Conservation (phyloP, 2,329 filamentous ascomycete genomes). For the Arthrinium puccinioides region DNA sequence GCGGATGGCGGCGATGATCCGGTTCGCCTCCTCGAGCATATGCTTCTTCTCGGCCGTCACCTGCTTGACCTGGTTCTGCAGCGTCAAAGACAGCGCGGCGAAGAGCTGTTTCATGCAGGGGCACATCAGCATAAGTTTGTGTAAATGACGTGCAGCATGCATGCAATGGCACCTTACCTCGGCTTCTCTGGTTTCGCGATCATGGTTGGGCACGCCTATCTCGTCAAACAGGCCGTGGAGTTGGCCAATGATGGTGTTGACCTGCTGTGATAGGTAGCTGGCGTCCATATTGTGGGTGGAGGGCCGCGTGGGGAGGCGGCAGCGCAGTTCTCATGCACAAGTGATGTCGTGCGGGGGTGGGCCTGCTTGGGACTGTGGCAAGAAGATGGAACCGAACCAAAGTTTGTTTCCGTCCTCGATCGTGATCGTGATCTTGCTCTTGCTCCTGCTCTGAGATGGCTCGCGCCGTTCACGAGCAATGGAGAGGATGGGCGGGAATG, state of each 20-base stretch:
- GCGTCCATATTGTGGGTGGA: slow-evolving; percentile 61
- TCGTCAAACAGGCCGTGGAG: slow-evolving; percentile 94
- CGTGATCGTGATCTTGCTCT: no score
- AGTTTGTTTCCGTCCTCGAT: no score
- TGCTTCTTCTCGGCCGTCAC: slow-evolving; percentile 86
- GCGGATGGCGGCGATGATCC: slow-evolving; percentile 75
- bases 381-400: no score
- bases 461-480: no score
- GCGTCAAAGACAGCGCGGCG: slow-evolving; percentile 79
- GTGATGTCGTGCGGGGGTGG: no score
- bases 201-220: slow-evolving; percentile 90
- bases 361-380: no score
- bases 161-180: slow-evolving; percentile 54
- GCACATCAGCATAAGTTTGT: slow-evolving; percentile 8
- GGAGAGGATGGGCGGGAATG: no score
- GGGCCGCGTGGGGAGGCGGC: not conserved
- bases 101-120: slow-evolving; percentile 63
- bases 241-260: slow-evolving; percentile 88
- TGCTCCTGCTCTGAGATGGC: no score
- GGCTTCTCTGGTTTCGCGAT: slow-evolving; percentile 81
- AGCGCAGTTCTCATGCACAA: no score
- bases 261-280: slow-evolving; percentile 87
- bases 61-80: slow-evolving; percentile 80
- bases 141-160: slow-evolving; percentile 9
- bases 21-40: slow-evolving; percentile 82